phyloP scores from a whole-genome alignment of 345 rosid genomes.

The Melaleuca quinquenervia region DNA sequence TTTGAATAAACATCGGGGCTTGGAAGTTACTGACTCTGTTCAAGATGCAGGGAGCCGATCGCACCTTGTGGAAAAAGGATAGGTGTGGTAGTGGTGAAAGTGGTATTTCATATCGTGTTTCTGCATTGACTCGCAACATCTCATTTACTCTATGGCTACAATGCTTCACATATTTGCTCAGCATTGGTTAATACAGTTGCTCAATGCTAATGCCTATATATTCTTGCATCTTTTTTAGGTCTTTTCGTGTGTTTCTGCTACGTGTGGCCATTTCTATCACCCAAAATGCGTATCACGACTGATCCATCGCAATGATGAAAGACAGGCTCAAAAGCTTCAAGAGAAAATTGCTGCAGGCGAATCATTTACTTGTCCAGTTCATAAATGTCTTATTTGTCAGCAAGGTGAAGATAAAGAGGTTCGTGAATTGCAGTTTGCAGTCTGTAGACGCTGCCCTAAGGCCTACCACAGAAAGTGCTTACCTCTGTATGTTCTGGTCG shows the following conservation, averaged over 20 bases:
- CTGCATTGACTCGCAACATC: neutral
- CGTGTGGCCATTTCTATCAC: slow-evolving; percentile 71
- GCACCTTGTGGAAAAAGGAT: neutral
- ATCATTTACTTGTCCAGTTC: slow-evolving; percentile 52
- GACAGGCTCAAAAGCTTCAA: slow-evolving; percentile 19
- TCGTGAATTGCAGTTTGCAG: slow-evolving; percentile 39
- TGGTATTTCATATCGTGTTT: neutral
- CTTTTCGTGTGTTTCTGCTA: slow-evolving; percentile 51
- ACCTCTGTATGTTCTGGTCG: slow-evolving; percentile 29
- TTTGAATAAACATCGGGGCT: neutral
- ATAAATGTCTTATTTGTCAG: slow-evolving; percentile 46
- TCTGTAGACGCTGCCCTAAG: slow-evolving; percentile 74
- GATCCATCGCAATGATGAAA: slow-evolving; percentile 24
- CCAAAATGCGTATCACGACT: slow-evolving; percentile 52
- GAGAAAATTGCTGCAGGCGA: slow-evolving; percentile 39
- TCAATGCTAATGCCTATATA: neutral
- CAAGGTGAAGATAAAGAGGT: slow-evolving; percentile 30
- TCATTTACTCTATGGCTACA: neutral
- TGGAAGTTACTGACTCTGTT: neutral
- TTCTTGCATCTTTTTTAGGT: slow-evolving; percentile 24
- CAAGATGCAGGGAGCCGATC: neutral
- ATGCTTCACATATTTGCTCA: neutral
- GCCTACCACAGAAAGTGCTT: slow-evolving; percentile 64
- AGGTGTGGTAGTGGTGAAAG: neutral
- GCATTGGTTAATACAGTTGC: neutral